Percentiles rank a stretch among this genome's conserved stretches.
phyloP scores from a whole-genome alignment of 192 early-diverging fungal genomes.

The Coemansia sp. region DNA sequence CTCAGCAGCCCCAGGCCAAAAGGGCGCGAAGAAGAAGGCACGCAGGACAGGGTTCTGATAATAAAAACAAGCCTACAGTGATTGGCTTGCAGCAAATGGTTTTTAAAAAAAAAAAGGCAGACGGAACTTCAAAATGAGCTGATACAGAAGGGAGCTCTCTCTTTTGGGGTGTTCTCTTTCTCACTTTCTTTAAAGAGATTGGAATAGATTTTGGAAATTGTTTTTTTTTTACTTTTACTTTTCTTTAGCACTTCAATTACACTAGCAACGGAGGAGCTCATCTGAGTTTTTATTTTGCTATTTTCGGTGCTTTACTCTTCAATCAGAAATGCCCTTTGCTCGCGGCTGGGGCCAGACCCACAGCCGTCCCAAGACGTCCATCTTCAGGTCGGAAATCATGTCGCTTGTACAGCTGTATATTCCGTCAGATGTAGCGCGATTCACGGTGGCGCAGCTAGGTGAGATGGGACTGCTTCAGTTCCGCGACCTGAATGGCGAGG shows the following conservation, averaged over 20 bases:
- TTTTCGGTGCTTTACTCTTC: background rate
- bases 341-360: conserved; percentile 47
- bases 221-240: background rate
- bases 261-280: background rate
- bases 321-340: conserved; percentile 23
- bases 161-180: background rate
- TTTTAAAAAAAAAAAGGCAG: too few relatives aligned
- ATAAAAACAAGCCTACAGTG: background rate
- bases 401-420: conserved; percentile 94
- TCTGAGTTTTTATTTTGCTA: background rate
- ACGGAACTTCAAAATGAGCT: too few relatives aligned
- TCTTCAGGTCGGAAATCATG: conserved; percentile 96
- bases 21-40: conserved; percentile 16
- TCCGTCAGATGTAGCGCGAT: conserved; percentile 89
- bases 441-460: conserved; percentile 89
- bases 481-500: conserved; percentile 90
- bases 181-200: background rate
- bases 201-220: background rate
- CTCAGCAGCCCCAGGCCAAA: conserved; percentile 3
- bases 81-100: too few relatives aligned
- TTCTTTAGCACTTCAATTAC: background rate
- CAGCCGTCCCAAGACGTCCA: conserved; percentile 49
- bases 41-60: conserved; percentile 39
- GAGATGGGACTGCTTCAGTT: conserved; percentile 94
- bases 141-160: background rate